Base-by-base conservation (phyloP, 257 asterid genomes). In the Verbena officinalis region DNA sequence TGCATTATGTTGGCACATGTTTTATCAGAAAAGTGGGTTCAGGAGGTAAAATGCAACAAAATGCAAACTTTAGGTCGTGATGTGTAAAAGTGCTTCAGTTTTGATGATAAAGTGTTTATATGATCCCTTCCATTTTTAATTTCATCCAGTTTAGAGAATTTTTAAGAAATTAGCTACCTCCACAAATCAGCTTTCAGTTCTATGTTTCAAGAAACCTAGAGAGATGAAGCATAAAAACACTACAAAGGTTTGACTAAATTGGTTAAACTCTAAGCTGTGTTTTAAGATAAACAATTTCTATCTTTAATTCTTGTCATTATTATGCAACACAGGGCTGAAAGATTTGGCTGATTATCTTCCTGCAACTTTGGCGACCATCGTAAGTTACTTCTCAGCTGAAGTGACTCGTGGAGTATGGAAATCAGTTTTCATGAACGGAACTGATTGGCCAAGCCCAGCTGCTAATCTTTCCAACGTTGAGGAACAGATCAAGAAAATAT, bases 371-470 rank as follows among this genome's bases (percentile, higher is more conserved):
- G 97, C 95, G 62, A 85, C 96, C 65, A 93, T 93, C 16, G 97
- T 87, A 34, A 93, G 99, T 70, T 93, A 90, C 78, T 84, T 93
- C 80, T 93, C 99, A 9, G 99, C 99, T 67, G 97, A 93, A 83
- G 97, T 93, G 53, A 93, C 96, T 46, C 99, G 99, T 62, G 99
- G 97, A 52, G 86, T 93, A 27, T 93, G 99, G 99, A 87, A 93
- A 73, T 84, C 95, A 10, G 97, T 86, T 75, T 83, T 77, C 65
- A 93, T 93, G 99, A 93, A 93, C 59, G 99, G 99, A 59, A 87
- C 97, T 1, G 99, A 93, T 77, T 93, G 99, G 99, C 99, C 99
- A 3, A 93, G 99, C 68, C 99, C 99, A 9, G 97, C 91, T 45
- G 94, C 97, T 55, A 90, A 93, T 81, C 90, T 93, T 54, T 80